Base-by-base conservation (phyloP, 306 rosid species). In the Vicia faba region DNA sequence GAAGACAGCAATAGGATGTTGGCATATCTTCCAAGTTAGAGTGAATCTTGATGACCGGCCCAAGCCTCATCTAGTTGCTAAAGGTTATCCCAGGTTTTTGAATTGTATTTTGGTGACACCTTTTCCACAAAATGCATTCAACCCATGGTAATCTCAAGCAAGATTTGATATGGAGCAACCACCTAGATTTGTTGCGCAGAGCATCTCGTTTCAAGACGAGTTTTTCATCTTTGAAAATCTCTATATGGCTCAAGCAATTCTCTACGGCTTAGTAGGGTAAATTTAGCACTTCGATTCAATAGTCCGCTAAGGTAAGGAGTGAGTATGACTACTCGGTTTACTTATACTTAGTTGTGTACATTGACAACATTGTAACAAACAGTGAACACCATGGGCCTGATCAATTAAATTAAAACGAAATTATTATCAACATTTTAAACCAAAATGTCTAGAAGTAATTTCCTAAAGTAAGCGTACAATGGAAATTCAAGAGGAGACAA, bases 401-500 rank as follows among this genome's bases (percentile, higher is more conserved):
- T 5, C 45, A 33, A 33, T 7, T 33, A 33, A 11, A 40, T 11
- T 40, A 40, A 40, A 40, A 40, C 14, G 13, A 40, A 40, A 40
- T 40, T 40, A 40, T 8, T 40, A 40, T 40, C 14, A 33, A 33
- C 38, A 33, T 33, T 33, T 33, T 33, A 33, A 33, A 33, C 6
- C 9, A 33, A 33, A 33, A 33, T 2, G 38, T 33, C 9, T 33
- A 7, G 9, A 33, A 33, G 38, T 8, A 33, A 33, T 6, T 33
- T 33, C 38, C 38, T 33, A 33, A 7, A 33, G 38, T 7, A 33
- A 33, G 38, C 38, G 38, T 44, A 44, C 18, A 44, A 33, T 16
- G 45, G 44, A 15, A 15, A 36, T 60, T 36, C 66, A 16, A 18
- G 49, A 61, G 49, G 31, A 61, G 29, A 18, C 66, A 36, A 61